Evolutionary conservation across 495 filamentous ascomycete species (phyloP).

Genomic region (Thozetella sp.): DNA sequence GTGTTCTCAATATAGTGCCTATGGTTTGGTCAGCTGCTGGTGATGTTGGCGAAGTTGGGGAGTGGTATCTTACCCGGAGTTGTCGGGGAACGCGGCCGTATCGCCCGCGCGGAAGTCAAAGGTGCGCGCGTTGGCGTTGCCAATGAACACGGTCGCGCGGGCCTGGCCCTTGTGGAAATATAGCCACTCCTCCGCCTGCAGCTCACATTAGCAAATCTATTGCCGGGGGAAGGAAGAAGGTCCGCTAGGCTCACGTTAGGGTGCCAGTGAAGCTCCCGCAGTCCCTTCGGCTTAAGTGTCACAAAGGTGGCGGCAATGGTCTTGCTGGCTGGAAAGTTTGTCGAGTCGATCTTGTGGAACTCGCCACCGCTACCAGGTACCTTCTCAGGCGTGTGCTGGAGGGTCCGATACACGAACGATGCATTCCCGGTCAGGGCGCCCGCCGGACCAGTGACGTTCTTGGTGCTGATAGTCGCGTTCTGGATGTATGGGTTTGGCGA

Average conservation of each 20-base stretch:
- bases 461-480: conserved; percentile 51
- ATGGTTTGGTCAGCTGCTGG: background rate
- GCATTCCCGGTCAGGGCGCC: conserved; percentile 52
- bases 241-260: conserved; percentile 51
- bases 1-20: conserved; percentile 68
- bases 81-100: conserved; percentile 67
- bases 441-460: conserved; percentile 45
- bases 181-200: conserved; percentile 64
- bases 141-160: conserved; percentile 64
- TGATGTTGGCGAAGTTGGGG: background rate
- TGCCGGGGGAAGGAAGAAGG: background rate
- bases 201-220: background rate
- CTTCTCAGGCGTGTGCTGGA: conserved; percentile 48
- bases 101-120: conserved; percentile 68
- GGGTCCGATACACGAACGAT: conserved; percentile 58
- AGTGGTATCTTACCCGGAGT: conserved; percentile 23
- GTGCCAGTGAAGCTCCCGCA: conserved; percentile 70
- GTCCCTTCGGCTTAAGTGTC: conserved; percentile 57
- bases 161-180: conserved; percentile 64
- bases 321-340: conserved; percentile 61
- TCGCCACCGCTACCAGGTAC: conserved; percentile 62
- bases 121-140: conserved; percentile 56
- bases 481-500: conserved; percentile 61
- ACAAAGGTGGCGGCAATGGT: conserved; percentile 65
- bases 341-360: conserved; percentile 61